Conservation (phyloP, 116 monocot genomes). For the Trichopus zeylanicus region DNA sequence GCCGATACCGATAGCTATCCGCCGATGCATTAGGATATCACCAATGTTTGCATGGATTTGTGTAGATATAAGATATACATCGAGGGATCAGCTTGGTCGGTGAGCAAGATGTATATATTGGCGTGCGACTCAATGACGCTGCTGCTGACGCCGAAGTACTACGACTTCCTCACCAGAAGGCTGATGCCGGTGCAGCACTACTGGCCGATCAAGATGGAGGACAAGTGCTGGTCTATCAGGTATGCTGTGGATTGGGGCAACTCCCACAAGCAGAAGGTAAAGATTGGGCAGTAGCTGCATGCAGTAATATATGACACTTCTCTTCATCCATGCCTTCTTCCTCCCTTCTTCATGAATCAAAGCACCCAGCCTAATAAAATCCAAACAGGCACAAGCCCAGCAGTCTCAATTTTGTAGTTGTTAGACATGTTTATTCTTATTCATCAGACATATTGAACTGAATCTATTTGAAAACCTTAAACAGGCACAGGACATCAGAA, state of each 20-base stretch:
- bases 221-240: conserved; percentile 52
- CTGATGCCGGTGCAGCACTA: conserved; percentile 54
- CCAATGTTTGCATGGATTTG: background rate
- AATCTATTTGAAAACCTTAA: too few species aligned
- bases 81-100: conserved; percentile 62
- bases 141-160: conserved; percentile 28
- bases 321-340: too few species aligned
- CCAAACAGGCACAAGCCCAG: too few species aligned
- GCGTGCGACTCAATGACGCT: conserved; percentile 50
- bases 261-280: conserved; percentile 35
- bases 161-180: conserved; percentile 48
- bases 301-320: too few species aligned
- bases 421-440: too few species aligned
- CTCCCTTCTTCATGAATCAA: too few species aligned
- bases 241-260: conserved; percentile 62
- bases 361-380: too few species aligned
- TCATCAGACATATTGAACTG: too few species aligned
- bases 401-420: too few species aligned
- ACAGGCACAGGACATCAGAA: conserved; percentile 30
- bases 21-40: too few species aligned
- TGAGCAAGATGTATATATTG: conserved; percentile 64
- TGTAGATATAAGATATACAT: conserved; percentile 51
- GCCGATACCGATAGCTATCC: background rate
- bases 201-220: conserved; percentile 30
- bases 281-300: too few species aligned